A percentile compares a stretch with the other conserved stretches of the same genome.
Evolutionary conservation across 306 rosid genomes (phyloP).

Genomic region (Crotalaria pallida): DNA sequence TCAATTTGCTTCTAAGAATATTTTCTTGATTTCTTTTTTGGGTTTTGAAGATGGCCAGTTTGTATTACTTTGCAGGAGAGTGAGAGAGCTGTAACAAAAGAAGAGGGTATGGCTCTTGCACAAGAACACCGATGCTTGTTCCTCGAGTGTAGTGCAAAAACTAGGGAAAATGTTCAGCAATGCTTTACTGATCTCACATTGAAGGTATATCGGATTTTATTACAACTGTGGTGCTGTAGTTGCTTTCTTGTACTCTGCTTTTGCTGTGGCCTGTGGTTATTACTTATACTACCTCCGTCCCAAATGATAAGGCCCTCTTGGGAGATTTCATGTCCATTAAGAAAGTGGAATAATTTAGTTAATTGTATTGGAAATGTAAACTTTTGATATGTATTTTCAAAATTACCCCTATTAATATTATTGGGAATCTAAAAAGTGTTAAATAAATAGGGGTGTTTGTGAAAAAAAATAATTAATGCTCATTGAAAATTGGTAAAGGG

Average conservation of each 20-base stretch:
- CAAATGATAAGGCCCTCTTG: no score
- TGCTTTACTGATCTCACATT: constrained; percentile 64
- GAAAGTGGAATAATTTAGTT: no score
- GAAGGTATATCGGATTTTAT: constrained; percentile 43
- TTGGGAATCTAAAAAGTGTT: no score
- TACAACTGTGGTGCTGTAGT: background rate
- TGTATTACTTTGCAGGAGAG: constrained; percentile 43
- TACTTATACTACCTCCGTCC: no score
- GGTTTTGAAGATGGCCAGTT: constrained; percentile 2
- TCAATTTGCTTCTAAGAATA: background rate
- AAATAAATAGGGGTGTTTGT: no score
- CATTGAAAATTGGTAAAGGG: no score
- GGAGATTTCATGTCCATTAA: no score
- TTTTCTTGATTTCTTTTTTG: background rate
- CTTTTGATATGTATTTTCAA: no score
- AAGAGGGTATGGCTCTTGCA: constrained; percentile 86
- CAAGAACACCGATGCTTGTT: constrained; percentile 61
- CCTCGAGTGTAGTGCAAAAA: constrained; percentile 84
- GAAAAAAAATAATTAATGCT: no score
- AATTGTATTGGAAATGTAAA: no score
- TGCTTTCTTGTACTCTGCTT: background rate
- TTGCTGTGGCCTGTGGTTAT: background rate
- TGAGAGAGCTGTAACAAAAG: constrained; percentile 68
- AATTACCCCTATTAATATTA: no score
- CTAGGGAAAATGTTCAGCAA: constrained; percentile 70